Conservation (phyloP, 2,329 filamentous ascomycete species). For the Xylariaceae sp. region DNA sequence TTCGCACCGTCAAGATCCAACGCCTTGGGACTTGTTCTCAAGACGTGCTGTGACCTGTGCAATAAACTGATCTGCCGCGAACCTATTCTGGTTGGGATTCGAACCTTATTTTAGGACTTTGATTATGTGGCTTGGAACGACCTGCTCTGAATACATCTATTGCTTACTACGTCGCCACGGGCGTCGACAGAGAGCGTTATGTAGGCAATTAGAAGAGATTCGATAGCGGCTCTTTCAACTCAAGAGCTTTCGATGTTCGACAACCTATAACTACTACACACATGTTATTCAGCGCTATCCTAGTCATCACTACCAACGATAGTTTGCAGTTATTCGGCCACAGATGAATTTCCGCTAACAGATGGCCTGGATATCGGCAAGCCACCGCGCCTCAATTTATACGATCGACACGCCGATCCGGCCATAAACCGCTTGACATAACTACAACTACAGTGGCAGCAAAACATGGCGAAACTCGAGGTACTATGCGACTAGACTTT, state of each 20-base stretch:
- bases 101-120: not conserved
- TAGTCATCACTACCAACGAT: not conserved
- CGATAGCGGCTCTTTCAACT: not conserved
- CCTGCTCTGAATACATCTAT: not conserved
- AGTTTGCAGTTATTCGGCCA: too few species aligned
- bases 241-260: not conserved
- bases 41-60: slow-evolving; percentile 15
- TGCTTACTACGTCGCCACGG: not conserved
- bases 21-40: slow-evolving; percentile 13
- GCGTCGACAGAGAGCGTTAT: not conserved
- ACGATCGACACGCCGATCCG: not conserved
- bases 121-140: not conserved
- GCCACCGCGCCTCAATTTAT: not conserved
- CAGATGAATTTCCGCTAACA: not conserved
- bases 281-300: not conserved
- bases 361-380: not conserved
- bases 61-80: slow-evolving; percentile 1
- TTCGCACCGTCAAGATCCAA: slow-evolving; percentile 22
- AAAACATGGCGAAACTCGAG: not conserved
- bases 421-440: not conserved
- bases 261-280: not conserved
- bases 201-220: not conserved
- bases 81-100: not conserved
- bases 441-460: not conserved
- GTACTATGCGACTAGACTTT: not conserved